These are phyloP conservation scores for Kazachstania taianensis DNA, from an alignment of 805 yeast genomes.

Conservation along the genomic window DNA sequence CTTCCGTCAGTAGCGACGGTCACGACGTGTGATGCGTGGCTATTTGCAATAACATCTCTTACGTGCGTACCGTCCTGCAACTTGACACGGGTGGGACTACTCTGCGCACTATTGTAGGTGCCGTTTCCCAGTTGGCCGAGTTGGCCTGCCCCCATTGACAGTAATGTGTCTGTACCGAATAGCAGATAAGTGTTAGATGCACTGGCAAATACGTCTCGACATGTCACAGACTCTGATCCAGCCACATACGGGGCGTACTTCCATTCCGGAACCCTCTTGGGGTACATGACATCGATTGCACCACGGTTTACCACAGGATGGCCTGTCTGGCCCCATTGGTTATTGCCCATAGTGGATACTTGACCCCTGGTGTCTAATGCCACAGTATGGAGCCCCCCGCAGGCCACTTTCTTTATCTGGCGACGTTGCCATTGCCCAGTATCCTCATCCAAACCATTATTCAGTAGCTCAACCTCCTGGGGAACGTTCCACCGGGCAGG, in stretches of 20 bases:
- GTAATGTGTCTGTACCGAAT: conserved; percentile 29
- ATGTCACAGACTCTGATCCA: conserved; percentile 22
- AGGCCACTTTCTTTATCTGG: conserved; percentile 47
- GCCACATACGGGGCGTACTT: conserved; percentile 32
- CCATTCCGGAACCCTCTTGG: conserved; percentile 39
- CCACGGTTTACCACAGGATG: conserved; percentile 52
- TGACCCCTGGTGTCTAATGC: conserved; percentile 58
- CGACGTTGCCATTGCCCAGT: conserved; percentile 29
- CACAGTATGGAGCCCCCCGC: conserved; percentile 66
- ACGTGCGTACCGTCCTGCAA: conserved; percentile 45
- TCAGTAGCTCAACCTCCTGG: conserved; percentile 35
- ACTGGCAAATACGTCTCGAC: background rate
- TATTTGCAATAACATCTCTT: conserved; percentile 46
- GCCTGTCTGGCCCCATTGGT: conserved; percentile 79
- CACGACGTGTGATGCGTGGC: conserved; percentile 39
- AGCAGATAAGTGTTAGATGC: conserved; percentile 5
- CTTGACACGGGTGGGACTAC: conserved; percentile 50
- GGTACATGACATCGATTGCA: conserved; percentile 61
- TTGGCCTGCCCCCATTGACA: conserved; percentile 76
- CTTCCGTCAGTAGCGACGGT: conserved; percentile 53
- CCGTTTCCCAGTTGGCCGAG: conserved; percentile 82
- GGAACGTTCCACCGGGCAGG: conserved; percentile 45
- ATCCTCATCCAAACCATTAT: conserved; percentile 9
- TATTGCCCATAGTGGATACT: conserved; percentile 81
- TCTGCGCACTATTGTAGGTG: conserved; percentile 61